Percentiles rank a stretch among this genome's conserved stretches.
Evolutionary conservation across 768 basidiomycete species (phyloP).

Genomic region (Pisolithus sp.): DNA sequence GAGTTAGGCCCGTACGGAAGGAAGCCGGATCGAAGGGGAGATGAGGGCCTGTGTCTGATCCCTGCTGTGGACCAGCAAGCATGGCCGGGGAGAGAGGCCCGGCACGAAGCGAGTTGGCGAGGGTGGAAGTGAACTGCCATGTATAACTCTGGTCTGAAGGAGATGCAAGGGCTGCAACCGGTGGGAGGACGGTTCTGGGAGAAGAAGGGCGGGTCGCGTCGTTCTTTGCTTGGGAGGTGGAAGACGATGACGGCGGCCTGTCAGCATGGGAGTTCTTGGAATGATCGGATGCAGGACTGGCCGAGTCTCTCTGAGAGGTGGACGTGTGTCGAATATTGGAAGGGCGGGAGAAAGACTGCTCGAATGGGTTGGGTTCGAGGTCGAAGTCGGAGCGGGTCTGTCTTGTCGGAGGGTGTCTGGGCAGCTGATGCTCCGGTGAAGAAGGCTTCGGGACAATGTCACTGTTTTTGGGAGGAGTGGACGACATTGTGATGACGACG

Average conservation of each 20-base stretch:
- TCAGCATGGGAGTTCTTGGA: conserved; percentile 31
- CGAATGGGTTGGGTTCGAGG: conserved; percentile 89
- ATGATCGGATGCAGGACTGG: conserved; percentile 29
- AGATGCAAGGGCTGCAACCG: conserved; percentile 69
- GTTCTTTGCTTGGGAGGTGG: conserved; percentile 26
- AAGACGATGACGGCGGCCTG: conserved; percentile 29
- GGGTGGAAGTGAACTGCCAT: conserved; percentile 59
- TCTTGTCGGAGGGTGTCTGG: conserved; percentile 21
- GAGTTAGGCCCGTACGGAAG: conserved; percentile 86
- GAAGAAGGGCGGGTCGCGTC: conserved; percentile 30
- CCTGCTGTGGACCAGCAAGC: conserved; percentile 78
- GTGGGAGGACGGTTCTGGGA: conserved; percentile 74
- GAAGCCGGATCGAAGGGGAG: conserved; percentile 60
- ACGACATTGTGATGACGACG: conserved; percentile 23
- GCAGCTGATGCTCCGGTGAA: conserved; percentile 4
- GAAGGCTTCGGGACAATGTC: conserved; percentile 20
- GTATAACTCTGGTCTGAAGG: conserved; percentile 41
- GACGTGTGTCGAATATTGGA: conserved; percentile 45
- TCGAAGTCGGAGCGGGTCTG: conserved; percentile 62
- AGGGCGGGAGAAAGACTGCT: conserved; percentile 79
- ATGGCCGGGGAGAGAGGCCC: conserved; percentile 96
- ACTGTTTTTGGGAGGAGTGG: conserved; percentile 27
- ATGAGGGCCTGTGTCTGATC: conserved; percentile 31
- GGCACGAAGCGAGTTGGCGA: conserved; percentile 76
- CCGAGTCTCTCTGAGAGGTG: conserved; percentile 27